A percentile compares a stretch with the other conserved stretches of the same genome.
Conservation (phyloP, 495 filamentous ascomycete species). For the Neurospora sp. region DNA sequence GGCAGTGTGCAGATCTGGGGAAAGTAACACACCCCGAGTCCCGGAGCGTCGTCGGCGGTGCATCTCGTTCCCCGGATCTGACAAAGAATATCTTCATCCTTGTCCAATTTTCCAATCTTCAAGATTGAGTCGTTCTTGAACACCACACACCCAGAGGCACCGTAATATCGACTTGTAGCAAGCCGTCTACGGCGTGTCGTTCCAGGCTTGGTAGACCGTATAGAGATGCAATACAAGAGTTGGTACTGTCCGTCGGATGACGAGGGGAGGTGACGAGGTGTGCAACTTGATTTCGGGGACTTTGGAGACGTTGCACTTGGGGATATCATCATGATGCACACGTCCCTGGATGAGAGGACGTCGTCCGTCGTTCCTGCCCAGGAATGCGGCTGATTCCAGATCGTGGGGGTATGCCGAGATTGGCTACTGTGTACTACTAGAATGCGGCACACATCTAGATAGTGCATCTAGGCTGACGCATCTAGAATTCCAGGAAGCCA, state of each 20-base stretch:
- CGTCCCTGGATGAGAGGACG: not conserved
- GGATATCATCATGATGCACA: not conserved
- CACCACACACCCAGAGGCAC: not conserved
- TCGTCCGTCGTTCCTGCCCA: not conserved
- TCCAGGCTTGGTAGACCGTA: not conserved
- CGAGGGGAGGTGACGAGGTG: not conserved
- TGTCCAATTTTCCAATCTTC: not conserved
- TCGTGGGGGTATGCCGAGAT: not conserved
- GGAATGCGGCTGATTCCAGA: not conserved
- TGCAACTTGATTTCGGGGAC: not conserved
- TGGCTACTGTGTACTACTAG: not conserved
- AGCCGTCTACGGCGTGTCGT: not conserved
- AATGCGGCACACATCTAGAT: not conserved
- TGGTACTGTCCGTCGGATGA: not conserved
- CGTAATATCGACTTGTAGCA: not conserved
- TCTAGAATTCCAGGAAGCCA: not conserved
- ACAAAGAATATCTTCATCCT: not conserved
- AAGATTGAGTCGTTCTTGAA: not conserved
- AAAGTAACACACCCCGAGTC: not conserved
- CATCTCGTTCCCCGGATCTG: not conserved
- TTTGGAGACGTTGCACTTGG: not conserved
- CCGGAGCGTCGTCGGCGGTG: not conserved
- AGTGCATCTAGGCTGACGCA: not conserved
- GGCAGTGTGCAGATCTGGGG: not conserved
- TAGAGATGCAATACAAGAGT: not conserved